A percentile compares a stretch with the other conserved stretches of the same genome.
Evolutionary conservation across 768 basidiomycete genomes (phyloP).

Genomic region (Cyclocybe aegerita): DNA sequence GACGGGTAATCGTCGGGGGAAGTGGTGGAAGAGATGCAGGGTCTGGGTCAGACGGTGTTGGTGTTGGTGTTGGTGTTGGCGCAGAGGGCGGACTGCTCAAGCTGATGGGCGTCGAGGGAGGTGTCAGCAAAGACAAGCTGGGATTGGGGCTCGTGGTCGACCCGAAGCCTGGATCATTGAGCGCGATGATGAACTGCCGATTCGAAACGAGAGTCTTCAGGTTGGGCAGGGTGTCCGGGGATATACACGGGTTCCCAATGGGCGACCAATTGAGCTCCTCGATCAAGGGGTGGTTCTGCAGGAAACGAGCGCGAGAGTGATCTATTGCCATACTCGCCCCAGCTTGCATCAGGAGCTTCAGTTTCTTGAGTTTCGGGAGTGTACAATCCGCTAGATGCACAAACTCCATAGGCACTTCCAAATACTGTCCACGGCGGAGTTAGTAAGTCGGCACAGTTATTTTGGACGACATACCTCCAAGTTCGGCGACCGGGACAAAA

Average conservation of each 20-base stretch:
- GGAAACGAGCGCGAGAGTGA: slow-evolving; percentile 35
- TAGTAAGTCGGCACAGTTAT: background rate
- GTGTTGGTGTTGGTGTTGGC: slow-evolving; percentile 11
- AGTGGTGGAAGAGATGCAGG: slow-evolving; percentile 1
- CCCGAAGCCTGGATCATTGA: slow-evolving; percentile 24
- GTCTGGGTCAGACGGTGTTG: slow-evolving; percentile 9
- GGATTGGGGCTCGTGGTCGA: background rate
- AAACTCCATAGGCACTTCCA: slow-evolving; percentile 49
- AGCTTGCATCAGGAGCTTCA: slow-evolving; percentile 40
- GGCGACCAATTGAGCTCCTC: slow-evolving; percentile 50
- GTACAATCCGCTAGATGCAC: slow-evolving; percentile 30
- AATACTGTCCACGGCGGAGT: slow-evolving; percentile 25
- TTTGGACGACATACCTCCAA: slow-evolving; percentile 24
- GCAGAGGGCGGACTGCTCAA: background rate
- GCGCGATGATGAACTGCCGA: slow-evolving; percentile 31
- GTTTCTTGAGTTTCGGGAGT: slow-evolving; percentile 40
- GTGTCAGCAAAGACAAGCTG: slow-evolving; percentile 11
- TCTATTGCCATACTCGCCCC: slow-evolving; percentile 36
- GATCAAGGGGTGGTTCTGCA: slow-evolving; percentile 44
- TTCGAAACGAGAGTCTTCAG: slow-evolving; percentile 37
- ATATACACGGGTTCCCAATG: slow-evolving; percentile 29
- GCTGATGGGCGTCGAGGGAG: slow-evolving; percentile 20
- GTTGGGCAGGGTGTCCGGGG: slow-evolving; percentile 37
- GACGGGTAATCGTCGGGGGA: slow-evolving; percentile 20
- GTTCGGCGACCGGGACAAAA: slow-evolving; percentile 26